Evolutionary conservation across 2,329 filamentous ascomycete genomes (phyloP).

Genomic region (Chaetomium olivaceum): DNA sequence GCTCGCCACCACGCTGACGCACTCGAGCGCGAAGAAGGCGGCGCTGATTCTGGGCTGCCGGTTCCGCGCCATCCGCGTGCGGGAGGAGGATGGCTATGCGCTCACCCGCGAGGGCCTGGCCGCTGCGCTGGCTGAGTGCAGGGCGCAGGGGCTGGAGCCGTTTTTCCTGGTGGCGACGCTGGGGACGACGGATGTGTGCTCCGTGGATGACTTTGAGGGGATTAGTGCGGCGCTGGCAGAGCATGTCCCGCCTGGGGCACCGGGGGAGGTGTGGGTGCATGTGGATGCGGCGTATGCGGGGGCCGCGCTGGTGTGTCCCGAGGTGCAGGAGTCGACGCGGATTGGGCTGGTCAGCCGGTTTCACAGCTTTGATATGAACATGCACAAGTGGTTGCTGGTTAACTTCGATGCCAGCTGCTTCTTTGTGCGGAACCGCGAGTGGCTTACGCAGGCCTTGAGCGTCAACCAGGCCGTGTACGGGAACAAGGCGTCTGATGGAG

Average conservation of each 20-base stretch:
- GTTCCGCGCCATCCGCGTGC: slow-evolving; percentile 68
- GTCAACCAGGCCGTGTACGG: slow-evolving; percentile 67
- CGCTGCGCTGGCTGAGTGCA: slow-evolving; percentile 63
- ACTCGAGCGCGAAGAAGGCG: slow-evolving; percentile 84
- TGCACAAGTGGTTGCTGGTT: slow-evolving; percentile 96
- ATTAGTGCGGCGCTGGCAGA: slow-evolving; percentile 56
- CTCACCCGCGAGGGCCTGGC: slow-evolving; percentile 67
- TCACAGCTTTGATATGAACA: slow-evolving; percentile 91
- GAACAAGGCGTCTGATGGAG: slow-evolving; percentile 77
- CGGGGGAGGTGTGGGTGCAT: slow-evolving; percentile 78
- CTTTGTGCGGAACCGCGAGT: slow-evolving; percentile 71
- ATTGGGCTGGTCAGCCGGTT: slow-evolving; percentile 65
- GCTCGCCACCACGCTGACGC: slow-evolving; percentile 74
- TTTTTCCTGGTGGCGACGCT: slow-evolving; percentile 85
- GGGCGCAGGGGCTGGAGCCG: slow-evolving; percentile 70
- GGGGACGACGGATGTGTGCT: slow-evolving; percentile 86
- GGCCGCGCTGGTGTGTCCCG: slow-evolving; percentile 76
- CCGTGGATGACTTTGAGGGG: slow-evolving; percentile 76
- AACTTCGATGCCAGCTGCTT: slow-evolving; percentile 87
- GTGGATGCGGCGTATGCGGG: slow-evolving; percentile 93
- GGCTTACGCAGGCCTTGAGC: slow-evolving; percentile 78
- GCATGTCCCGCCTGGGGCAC: slow-evolving; percentile 32
- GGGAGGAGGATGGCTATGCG: slow-evolving; percentile 63
- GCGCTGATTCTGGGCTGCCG: slow-evolving; percentile 84
- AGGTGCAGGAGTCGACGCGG: slow-evolving; percentile 58